phyloP scores from a whole-genome alignment of 176 grass and related monocot species.

The Avena insularis region DNA sequence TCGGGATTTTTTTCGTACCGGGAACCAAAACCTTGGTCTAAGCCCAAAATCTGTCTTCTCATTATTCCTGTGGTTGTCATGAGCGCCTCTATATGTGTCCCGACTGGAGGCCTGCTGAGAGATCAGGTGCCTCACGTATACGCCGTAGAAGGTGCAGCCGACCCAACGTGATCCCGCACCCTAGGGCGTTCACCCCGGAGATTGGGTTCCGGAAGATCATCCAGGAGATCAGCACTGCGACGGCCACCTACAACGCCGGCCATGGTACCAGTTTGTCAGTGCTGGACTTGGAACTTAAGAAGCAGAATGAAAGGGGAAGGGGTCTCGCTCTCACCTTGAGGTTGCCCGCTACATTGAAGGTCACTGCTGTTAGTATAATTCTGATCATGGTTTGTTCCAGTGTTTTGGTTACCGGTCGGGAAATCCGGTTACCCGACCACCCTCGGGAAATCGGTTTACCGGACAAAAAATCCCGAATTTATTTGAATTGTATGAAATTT shows the following conservation, averaged over 20 bases:
- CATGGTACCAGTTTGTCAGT: background rate
- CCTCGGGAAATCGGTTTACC: no score
- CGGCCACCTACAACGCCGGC: conserved; percentile 55
- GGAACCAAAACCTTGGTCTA: no score
- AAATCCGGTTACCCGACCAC: no score
- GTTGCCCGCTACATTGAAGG: conserved; percentile 76
- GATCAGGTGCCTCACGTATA: conserved; percentile 67
- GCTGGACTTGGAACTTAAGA: background rate
- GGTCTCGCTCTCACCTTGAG: conserved; percentile 57
- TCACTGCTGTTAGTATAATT: conserved; percentile 44
- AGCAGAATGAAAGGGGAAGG: background rate
- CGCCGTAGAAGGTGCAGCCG: conserved; percentile 90
- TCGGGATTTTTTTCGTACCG: no score
- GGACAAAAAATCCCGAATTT: no score
- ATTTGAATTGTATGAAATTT: no score
- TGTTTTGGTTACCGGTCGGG: no score
- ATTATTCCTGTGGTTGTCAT: conserved; percentile 44
- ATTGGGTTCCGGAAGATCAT: conserved; percentile 94
- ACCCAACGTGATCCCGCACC: conserved; percentile 71
- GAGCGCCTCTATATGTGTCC: background rate
- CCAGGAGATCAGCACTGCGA: conserved; percentile 84
- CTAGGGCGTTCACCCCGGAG: conserved; percentile 76
- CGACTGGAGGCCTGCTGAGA: conserved; percentile 49
- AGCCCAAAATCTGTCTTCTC: background rate
- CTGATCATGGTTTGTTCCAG: no score